Base-by-base conservation (phyloP, 441 rosid genomes). In the Eutrema salsugineum region DNA sequence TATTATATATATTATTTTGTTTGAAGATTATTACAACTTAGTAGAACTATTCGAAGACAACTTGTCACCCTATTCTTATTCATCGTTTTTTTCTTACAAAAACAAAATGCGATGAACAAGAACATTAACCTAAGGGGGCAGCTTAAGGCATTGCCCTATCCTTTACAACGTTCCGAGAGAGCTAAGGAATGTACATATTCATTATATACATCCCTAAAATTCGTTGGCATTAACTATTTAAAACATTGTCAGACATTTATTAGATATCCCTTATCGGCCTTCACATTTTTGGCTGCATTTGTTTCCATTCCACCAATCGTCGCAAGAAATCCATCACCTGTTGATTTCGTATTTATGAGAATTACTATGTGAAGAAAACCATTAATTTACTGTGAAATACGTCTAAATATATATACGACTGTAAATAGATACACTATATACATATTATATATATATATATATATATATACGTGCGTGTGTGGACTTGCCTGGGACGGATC, bases 401-500 rank as follows among this genome's bases (percentile, higher is more conserved):
- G 19, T 30, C 35, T 12, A 19, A 28, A 32, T 53, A 19, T 27
- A 30, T 51, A 19, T 6, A 48, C 20, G 44, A 12, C 61, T 4
- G 27, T 24, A 42, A 8, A 24, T 39, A 0, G 15, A 24, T 32
- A 12, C 14, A 43, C 28, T 0, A 19, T 20, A 46, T 20, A 14
- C 12, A 14, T 10, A 11, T 8, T 62, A 48, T 16, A 20, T 51
- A 24, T 59, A 19, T 59, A 19, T 20, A 10, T 8, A 14, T 10
- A 9, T 8, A 2, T 62, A 48, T 16, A 20, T 51, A 16, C 50
- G 2, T 24, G 15, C 12, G 7, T 27, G 11, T 70, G 48, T 35
- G 70, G 24, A 77, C 79, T 88, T 73, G 74, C 99, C 93, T 92
- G 85, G 16, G 83, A 72, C 2, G 98, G 93, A 71, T 93, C 97